phyloP scores from a whole-genome alignment of 1,139 yeast species.

The Pichia sp. region DNA sequence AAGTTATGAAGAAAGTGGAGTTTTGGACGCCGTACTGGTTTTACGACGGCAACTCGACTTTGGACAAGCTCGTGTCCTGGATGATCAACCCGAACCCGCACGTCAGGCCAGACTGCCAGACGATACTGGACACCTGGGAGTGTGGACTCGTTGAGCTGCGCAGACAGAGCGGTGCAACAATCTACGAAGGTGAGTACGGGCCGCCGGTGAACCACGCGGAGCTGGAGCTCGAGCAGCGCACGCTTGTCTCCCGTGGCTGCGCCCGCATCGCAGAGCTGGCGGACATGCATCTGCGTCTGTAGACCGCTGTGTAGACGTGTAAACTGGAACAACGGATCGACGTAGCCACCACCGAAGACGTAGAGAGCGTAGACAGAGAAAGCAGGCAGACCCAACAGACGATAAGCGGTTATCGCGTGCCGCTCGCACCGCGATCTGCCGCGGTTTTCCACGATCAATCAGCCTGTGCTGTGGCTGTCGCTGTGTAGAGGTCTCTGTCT shows the following conservation, averaged over 20 bases:
- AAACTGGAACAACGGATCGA: too few relatives aligned
- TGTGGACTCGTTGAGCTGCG: constrained; percentile 72
- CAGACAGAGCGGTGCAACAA: constrained; percentile 89
- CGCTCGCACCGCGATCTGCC: too few relatives aligned
- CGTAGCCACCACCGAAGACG: too few relatives aligned
- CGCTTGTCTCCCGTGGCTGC: background rate
- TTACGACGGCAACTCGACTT: constrained; percentile 61
- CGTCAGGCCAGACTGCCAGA: constrained; percentile 70
- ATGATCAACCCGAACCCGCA: constrained; percentile 88
- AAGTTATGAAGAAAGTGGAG: constrained; percentile 10
- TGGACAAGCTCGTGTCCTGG: constrained; percentile 76
- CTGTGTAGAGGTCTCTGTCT: too few relatives aligned
- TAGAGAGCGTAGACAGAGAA: too few relatives aligned
- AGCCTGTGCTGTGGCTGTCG: too few relatives aligned
- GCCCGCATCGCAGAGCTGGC: background rate
- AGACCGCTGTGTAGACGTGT: too few relatives aligned
- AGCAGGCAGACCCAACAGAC: too few relatives aligned
- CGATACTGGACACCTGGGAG: constrained; percentile 62
- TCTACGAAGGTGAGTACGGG: constrained; percentile 95
- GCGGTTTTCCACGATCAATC: too few relatives aligned
- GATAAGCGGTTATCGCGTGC: too few relatives aligned
- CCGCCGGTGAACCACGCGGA: constrained; percentile 36
- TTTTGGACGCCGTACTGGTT: constrained; percentile 84
- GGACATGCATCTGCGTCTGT: too few relatives aligned
- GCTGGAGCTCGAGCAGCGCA: constrained; percentile 29